Evolutionary conservation across 208 protist species (phyloP).

Genomic region (Trypanosoma melophagium): DNA sequence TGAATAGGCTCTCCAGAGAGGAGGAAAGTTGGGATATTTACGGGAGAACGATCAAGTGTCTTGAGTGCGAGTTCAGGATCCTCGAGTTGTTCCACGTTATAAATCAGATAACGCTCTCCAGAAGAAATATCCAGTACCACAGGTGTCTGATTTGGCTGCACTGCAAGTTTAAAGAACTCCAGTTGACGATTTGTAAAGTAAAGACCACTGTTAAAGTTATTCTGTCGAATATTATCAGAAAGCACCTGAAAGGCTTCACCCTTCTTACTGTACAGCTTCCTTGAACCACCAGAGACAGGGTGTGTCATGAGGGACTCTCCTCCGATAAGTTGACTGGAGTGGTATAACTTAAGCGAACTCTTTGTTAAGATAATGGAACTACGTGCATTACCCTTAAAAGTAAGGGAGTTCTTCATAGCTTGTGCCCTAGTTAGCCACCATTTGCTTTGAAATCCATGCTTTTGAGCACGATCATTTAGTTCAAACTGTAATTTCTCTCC

Average conservation of each 20-base stretch:
- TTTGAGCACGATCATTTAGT: constrained; percentile 84
- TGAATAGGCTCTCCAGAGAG: constrained; percentile 81
- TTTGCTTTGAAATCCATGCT: constrained; percentile 81
- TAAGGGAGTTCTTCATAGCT: constrained; percentile 78
- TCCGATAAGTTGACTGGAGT: constrained; percentile 76
- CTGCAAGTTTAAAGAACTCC: constrained; percentile 80
- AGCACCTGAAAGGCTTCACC: constrained; percentile 56
- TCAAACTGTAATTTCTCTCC: constrained; percentile 84
- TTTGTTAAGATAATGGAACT: constrained; percentile 73
- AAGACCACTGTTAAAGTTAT: constrained; percentile 86
- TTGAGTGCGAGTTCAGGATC: constrained; percentile 81
- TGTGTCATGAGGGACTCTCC: constrained; percentile 71
- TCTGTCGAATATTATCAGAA: constrained; percentile 73
- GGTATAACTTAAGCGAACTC: constrained; percentile 65
- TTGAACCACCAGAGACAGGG: constrained; percentile 77
- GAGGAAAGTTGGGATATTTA: constrained; percentile 80
- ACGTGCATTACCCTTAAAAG: constrained; percentile 72
- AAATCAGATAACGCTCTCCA: constrained; percentile 79
- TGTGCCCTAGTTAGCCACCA: constrained; percentile 81
- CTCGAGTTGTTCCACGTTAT: constrained; percentile 88
- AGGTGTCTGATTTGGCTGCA: constrained; percentile 60
- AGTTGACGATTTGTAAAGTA: constrained; percentile 86
- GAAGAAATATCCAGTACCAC: constrained; percentile 65
- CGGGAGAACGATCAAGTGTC: constrained; percentile 74
- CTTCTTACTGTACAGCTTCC: constrained; percentile 72